These are phyloP conservation scores for Linnemannia zychae DNA, from an alignment of 192 early-diverging fungal genomes.

Conservation along the genomic window DNA sequence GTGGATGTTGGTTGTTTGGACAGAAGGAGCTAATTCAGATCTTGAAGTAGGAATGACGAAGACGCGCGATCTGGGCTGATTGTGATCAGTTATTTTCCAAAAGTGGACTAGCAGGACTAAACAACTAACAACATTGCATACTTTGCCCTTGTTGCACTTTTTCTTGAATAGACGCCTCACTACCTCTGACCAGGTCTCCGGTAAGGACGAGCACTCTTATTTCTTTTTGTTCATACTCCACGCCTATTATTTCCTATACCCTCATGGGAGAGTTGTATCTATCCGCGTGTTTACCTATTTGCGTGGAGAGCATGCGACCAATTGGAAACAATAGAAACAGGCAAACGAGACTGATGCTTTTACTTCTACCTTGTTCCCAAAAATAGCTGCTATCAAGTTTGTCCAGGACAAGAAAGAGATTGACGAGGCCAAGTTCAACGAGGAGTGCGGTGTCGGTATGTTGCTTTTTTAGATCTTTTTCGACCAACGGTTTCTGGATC, in stretches of 20 bases:
- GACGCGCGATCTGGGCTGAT: background rate
- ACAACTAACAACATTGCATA: background rate
- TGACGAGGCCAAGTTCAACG: conserved; percentile 81
- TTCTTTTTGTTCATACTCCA: conserved; percentile 9
- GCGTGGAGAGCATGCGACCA: background rate
- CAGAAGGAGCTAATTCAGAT: background rate
- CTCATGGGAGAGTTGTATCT: background rate
- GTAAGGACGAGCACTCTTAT: conserved; percentile 55
- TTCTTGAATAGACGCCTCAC: conserved; percentile 59
- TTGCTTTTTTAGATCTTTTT: background rate
- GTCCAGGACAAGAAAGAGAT: conserved; percentile 70
- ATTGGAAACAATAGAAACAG: background rate
- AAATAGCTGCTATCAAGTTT: conserved; percentile 92
- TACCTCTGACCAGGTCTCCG: conserved; percentile 88
- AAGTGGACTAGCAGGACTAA: background rate
- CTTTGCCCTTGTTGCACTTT: background rate
- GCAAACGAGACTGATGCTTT: background rate
- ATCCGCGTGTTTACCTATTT: background rate
- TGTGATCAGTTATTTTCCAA: background rate
- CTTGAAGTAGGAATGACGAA: background rate
- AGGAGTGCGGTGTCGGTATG: conserved; percentile 93
- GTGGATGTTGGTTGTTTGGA: background rate
- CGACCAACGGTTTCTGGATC: background rate
- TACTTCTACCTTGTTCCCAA: background rate
- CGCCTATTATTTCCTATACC: background rate